These are phyloP conservation scores for Microcos paniculata DNA, from an alignment of 345 rosid genomes.

Conservation along the genomic window DNA sequence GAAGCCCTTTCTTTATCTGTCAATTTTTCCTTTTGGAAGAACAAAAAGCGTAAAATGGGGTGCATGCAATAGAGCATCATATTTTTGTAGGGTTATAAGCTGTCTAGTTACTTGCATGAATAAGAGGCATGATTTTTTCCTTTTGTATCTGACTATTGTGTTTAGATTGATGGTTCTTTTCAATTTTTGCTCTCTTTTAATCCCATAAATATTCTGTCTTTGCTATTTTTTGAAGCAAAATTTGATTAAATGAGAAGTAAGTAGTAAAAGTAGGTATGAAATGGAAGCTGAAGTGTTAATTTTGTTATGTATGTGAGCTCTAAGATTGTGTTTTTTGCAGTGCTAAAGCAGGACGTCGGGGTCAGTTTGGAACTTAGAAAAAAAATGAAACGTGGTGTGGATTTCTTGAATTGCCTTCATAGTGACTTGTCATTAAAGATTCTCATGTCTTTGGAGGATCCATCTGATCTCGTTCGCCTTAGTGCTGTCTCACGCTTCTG, in stretches of 20 bases:
- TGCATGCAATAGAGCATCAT: not conserved
- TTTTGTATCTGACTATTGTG: not conserved
- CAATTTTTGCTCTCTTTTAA: not conserved
- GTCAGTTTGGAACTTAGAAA: slow-evolving; percentile 9
- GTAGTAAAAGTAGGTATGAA: not conserved
- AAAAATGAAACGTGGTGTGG: slow-evolving; percentile 34
- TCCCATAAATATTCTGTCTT: not conserved
- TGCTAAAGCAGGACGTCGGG: slow-evolving; percentile 13
- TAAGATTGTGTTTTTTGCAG: slow-evolving; percentile 8
- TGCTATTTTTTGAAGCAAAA: not conserved
- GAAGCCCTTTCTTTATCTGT: not conserved
- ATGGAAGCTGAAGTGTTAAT: not conserved
- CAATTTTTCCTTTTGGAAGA: not conserved
- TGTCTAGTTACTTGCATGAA: not conserved
- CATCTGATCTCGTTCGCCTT: slow-evolving; percentile 65
- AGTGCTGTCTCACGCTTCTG: slow-evolving; percentile 68
- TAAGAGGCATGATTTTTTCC: not conserved
- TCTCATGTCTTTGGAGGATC: slow-evolving; percentile 53
- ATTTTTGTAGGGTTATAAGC: not conserved
- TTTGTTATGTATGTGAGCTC: not conserved
- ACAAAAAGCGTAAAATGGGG: not conserved
- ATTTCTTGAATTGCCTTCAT: slow-evolving; percentile 54
- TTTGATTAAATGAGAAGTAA: not conserved
- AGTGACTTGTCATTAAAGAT: slow-evolving; percentile 46
- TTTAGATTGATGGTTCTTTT: not conserved